phyloP scores from a whole-genome alignment of 208 protist species.

The Trypanosomatidae sp. region DNA sequence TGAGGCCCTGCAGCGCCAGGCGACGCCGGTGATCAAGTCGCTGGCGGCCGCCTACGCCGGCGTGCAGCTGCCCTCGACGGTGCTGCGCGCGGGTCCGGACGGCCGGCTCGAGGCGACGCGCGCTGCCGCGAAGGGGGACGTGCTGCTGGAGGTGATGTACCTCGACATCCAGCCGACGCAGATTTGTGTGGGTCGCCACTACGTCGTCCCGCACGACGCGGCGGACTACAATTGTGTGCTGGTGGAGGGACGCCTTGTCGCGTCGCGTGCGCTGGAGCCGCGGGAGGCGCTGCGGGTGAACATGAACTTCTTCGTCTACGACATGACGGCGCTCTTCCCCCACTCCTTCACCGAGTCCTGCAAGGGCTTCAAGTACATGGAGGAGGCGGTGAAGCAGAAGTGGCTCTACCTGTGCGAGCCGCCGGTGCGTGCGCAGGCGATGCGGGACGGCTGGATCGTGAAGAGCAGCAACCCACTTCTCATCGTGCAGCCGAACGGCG shows the following conservation, averaged over 20 bases:
- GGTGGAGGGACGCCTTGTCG: conserved; percentile 74
- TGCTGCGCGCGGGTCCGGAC: conserved; percentile 29
- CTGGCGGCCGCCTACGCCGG: conserved; percentile 36
- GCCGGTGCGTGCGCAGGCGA: conserved; percentile 74
- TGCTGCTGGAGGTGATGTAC: conserved; percentile 67
- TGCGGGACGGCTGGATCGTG: conserved; percentile 83
- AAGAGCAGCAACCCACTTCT: conserved; percentile 47
- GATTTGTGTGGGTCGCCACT: conserved; percentile 53
- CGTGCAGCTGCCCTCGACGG: conserved; percentile 42
- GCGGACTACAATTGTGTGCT: conserved; percentile 59
- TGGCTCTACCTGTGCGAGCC: conserved; percentile 84
- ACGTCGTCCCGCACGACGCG: conserved; percentile 55
- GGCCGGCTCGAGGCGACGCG: conserved; percentile 33
- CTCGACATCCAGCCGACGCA: conserved; percentile 75
- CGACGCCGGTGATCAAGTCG: conserved; percentile 60
- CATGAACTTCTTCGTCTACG: conserved; percentile 89
- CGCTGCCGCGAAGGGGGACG: conserved; percentile 34
- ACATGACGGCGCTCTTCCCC: conserved; percentile 73
- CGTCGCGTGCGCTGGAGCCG: conserved; percentile 34
- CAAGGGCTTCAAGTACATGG: conserved; percentile 72
- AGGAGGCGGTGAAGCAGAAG: conserved; percentile 57
- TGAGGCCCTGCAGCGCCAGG: conserved; percentile 30
- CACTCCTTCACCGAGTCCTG: conserved; percentile 43
- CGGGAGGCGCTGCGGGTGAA: conserved; percentile 61
- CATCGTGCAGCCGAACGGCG: conserved; percentile 70